These are phyloP conservation scores for Xerocomus brunneocitrinus DNA, from an alignment of 768 basidiomycete species.

Conservation along the genomic window DNA sequence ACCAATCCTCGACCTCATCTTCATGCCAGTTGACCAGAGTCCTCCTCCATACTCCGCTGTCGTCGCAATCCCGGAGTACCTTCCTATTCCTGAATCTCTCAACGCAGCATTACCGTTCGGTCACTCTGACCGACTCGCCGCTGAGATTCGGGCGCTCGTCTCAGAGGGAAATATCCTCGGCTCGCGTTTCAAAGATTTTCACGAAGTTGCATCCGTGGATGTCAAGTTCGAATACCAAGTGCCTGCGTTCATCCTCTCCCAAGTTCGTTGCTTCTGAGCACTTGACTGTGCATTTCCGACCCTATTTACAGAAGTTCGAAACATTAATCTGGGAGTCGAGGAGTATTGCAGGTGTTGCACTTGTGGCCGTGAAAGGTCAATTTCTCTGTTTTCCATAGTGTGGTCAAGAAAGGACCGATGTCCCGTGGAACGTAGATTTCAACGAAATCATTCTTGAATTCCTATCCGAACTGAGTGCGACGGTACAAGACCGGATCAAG, in stretches of 20 bases:
- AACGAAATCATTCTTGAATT: constrained; percentile 19
- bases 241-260: constrained; percentile 3
- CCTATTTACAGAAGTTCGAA: constrained; percentile 8
- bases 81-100: background rate
- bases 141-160: constrained; percentile 8
- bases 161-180: constrained; percentile 12
- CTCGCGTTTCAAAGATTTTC: constrained; percentile 12
- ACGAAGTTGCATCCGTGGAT: constrained; percentile 2
- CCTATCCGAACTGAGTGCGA: constrained; percentile 8
- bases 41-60: constrained; percentile 20
- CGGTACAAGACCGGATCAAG: constrained; percentile 10
- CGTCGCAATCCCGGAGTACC: constrained; percentile 1
- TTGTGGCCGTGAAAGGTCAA: constrained; percentile 16
- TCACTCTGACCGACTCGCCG: constrained; percentile 3
- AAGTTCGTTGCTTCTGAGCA: constrained; percentile 4
- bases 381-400: no score
- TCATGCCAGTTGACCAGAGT: constrained; percentile 6
- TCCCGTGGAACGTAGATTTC: constrained; percentile 9
- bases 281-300: background rate
- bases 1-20: background rate
- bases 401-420: background rate
- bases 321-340: constrained; percentile 18
- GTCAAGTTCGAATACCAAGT: constrained; percentile 9
- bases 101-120: constrained; percentile 6
- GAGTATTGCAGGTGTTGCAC: constrained; percentile 7